These are phyloP conservation scores for Rhodotorula graminis DNA, from an alignment of 768 basidiomycete genomes.

Conservation along the genomic window DNA sequence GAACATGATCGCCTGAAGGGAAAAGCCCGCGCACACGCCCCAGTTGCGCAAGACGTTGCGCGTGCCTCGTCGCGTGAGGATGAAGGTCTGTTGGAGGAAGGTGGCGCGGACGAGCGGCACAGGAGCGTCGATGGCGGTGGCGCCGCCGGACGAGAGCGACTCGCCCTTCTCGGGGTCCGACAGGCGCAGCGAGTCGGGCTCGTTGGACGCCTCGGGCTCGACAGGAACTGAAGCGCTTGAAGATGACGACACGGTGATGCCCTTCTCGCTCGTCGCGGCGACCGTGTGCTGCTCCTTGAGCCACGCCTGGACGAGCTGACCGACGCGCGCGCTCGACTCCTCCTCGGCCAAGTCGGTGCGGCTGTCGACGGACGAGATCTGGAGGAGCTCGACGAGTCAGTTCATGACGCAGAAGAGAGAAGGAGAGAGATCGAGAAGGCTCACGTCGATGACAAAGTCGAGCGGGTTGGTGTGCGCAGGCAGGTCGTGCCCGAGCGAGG, in stretches of 20 bases:
- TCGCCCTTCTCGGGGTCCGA: constrained; percentile 26
- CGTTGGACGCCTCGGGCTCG: too few species aligned
- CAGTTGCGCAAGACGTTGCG: constrained; percentile 46
- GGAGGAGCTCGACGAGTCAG: background rate
- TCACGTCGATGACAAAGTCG: constrained; percentile 52
- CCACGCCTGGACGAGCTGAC: constrained; percentile 48
- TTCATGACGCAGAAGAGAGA: too few species aligned
- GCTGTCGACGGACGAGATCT: constrained; percentile 47
- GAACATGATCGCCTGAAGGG: constrained; percentile 29
- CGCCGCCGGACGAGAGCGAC: background rate
- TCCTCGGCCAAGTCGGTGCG: constrained; percentile 49
- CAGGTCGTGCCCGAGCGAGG: constrained; percentile 44
- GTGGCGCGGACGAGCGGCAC: background rate
- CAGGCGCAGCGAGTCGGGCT: background rate
- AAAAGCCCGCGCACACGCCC: constrained; percentile 1
- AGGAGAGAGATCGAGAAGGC: background rate
- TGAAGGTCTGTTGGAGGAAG: constrained; percentile 34
- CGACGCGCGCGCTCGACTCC: constrained; percentile 46
- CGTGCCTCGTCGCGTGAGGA: constrained; percentile 43
- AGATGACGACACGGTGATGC: background rate
- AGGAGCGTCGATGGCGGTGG: fast-evolving
- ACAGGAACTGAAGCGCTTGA: too few species aligned
- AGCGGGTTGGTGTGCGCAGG: constrained; percentile 51
- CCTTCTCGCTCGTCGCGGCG: background rate
- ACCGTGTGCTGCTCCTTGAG: constrained; percentile 23